Evolutionary conservation across 305 asterid genomes (phyloP).

Genomic region (Solanum hybrid): DNA sequence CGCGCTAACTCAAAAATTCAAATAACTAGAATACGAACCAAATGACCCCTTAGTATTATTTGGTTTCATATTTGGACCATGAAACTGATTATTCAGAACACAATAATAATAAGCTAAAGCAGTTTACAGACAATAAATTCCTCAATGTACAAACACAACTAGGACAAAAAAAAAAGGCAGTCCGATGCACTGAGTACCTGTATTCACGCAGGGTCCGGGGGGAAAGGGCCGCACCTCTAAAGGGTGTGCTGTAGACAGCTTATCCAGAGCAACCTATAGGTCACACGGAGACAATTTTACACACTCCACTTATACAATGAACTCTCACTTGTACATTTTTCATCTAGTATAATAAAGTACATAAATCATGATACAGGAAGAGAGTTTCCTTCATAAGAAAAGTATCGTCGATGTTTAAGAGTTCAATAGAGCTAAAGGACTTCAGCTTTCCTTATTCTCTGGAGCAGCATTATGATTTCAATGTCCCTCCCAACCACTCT

Average conservation of each 20-base stretch:
- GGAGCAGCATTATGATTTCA: not conserved
- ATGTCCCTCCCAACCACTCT: conserved; percentile 62
- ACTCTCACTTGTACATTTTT: not conserved
- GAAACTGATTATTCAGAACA: not conserved
- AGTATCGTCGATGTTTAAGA: not conserved
- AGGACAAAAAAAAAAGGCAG: not conserved
- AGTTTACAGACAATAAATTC: not conserved
- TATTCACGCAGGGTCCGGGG: not conserved
- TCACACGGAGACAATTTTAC: not conserved
- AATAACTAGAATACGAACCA: not conserved
- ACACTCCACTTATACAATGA: not conserved
- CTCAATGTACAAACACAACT: not conserved
- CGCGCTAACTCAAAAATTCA: not conserved
- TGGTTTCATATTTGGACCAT: not conserved
- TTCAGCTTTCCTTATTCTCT: not conserved
- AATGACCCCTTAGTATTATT: not conserved
- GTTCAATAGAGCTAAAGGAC: not conserved
- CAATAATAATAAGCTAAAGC: not conserved
- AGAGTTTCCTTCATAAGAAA: not conserved
- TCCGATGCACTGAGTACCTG: not conserved
- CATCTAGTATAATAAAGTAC: not conserved
- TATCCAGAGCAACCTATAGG: not conserved
- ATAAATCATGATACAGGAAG: not conserved
- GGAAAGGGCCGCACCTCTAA: not conserved
- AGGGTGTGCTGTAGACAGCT: not conserved